Percentiles rank a stretch among this genome's conserved stretches.
Conservation (phyloP, 306 rosid genomes). For the Rubus parviflorus region DNA sequence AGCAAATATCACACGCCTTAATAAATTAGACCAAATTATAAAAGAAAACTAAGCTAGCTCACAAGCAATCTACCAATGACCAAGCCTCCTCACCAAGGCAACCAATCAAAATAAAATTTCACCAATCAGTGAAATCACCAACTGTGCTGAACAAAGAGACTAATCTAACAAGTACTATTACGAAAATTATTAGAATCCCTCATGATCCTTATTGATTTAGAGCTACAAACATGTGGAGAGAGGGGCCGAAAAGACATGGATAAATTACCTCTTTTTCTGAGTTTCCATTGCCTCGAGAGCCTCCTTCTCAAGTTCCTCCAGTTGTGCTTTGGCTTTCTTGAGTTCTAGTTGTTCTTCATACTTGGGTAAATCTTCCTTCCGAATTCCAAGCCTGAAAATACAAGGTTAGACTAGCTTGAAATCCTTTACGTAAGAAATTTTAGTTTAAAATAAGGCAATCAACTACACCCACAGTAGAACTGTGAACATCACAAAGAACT, state of each 20-base stretch:
- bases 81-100: background rate
- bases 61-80: background rate
- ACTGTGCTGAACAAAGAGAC: background rate
- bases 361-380: conserved; percentile 72
- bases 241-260: background rate
- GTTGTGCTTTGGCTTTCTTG: conserved; percentile 75
- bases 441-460: background rate
- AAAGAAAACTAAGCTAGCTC: background rate
- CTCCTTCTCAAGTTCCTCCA: conserved; percentile 84
- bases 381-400: conserved; percentile 65
- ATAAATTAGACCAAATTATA: background rate
- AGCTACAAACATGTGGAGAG: background rate
- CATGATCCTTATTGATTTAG: background rate
- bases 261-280: conserved; percentile 77
- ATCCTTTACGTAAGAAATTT: background rate
- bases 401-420: background rate
- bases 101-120: background rate
- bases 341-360: conserved; percentile 79
- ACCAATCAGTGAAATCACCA: background rate
- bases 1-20: background rate
- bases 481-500: background rate
- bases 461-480: background rate
- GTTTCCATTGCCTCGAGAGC: conserved; percentile 88
- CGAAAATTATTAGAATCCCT: background rate
- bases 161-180: background rate